Conservation (phyloP, 495 filamentous ascomycete genomes). For the Acidiella bohemica region DNA sequence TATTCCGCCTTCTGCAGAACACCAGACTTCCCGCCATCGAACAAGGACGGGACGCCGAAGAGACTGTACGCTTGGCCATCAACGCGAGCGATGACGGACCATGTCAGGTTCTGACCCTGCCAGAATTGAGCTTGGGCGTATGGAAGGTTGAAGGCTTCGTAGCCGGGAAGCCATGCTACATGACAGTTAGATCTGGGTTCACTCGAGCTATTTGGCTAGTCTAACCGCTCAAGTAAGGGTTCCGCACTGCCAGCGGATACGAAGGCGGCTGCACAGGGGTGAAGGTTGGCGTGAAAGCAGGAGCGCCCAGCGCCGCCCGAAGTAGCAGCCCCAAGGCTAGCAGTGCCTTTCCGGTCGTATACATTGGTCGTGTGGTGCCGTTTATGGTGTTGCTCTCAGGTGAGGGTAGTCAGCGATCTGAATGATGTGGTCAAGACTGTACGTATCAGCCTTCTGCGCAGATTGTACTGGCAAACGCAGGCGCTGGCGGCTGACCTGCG, state of each 20-base stretch:
- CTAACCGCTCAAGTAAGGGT: conserved; percentile 34
- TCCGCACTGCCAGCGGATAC: conserved; percentile 26
- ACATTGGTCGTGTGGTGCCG: background rate
- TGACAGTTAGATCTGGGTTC: background rate
- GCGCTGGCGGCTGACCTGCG: too few species aligned
- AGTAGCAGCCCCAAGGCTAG: background rate
- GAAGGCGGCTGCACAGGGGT: background rate
- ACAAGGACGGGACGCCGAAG: conserved; percentile 31
- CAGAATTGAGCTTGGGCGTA: conserved; percentile 38
- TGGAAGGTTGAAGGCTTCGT: conserved; percentile 28
- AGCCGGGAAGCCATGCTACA: conserved; percentile 37
- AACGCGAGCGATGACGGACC: conserved; percentile 37
- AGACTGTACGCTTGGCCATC: conserved; percentile 37
- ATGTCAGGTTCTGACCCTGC: conserved; percentile 35
- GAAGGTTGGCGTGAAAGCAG: background rate
- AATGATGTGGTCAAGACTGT: too few species aligned
- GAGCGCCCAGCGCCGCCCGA: background rate
- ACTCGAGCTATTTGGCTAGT: background rate
- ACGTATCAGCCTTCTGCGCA: too few species aligned
- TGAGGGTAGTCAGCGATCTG: too few species aligned
- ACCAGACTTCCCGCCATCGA: conserved; percentile 28
- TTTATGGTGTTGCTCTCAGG: background rate
- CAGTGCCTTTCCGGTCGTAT: too few species aligned
- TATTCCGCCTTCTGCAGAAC: conserved; percentile 31
- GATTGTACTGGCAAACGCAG: too few species aligned